Evolutionary conservation across 2,329 filamentous ascomycete genomes (phyloP).

Genomic region (Ophiostoma australiae): DNA sequence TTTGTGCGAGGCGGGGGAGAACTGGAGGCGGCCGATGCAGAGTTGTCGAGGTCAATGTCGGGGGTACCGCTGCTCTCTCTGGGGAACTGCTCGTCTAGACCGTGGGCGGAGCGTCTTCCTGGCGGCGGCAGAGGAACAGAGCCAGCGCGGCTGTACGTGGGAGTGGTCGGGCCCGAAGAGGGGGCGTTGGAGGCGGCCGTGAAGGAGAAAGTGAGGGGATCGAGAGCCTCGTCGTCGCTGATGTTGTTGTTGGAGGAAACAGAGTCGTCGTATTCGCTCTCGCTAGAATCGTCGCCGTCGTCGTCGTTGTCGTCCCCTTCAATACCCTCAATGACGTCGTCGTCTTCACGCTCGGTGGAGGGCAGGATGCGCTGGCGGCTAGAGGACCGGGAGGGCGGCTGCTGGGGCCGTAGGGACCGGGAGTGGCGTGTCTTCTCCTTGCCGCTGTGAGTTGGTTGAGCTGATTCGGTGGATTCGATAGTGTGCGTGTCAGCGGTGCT

Average conservation of each 20-base stretch:
- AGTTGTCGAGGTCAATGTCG: slow-evolving; percentile 16
- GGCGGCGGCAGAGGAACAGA: slow-evolving; percentile 34
- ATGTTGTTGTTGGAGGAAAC: slow-evolving; percentile 28
- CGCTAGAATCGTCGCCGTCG: slow-evolving; percentile 30
- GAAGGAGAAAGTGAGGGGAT: slow-evolving; percentile 47
- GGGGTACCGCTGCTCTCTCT: slow-evolving; percentile 19
- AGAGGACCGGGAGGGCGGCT: not conserved
- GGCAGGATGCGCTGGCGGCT: slow-evolving; percentile 21
- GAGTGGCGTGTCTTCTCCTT: not conserved
- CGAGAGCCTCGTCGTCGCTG: slow-evolving; percentile 37
- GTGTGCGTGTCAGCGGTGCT: slow-evolving; percentile 31
- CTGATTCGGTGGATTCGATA: slow-evolving; percentile 34
- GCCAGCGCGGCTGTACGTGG: slow-evolving; percentile 40
- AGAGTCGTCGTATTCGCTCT: slow-evolving; percentile 35
- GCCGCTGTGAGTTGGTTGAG: slow-evolving; percentile 7
- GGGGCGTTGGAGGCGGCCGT: slow-evolving; percentile 39
- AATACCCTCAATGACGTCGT: slow-evolving; percentile 27
- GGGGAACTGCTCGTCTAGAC: slow-evolving; percentile 6
- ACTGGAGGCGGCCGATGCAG: not conserved
- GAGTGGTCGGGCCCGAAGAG: slow-evolving; percentile 37
- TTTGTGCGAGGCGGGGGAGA: slow-evolving; percentile 14
- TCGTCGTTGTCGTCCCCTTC: slow-evolving; percentile 17
- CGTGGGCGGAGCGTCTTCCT: not conserved
- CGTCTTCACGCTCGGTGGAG: slow-evolving; percentile 25
- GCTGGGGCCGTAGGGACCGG: slow-evolving; percentile 10